These are phyloP conservation scores for Arthrobotrys megalospora DNA, from an alignment of 2,329 filamentous ascomycete species.

Conservation along the genomic window DNA sequence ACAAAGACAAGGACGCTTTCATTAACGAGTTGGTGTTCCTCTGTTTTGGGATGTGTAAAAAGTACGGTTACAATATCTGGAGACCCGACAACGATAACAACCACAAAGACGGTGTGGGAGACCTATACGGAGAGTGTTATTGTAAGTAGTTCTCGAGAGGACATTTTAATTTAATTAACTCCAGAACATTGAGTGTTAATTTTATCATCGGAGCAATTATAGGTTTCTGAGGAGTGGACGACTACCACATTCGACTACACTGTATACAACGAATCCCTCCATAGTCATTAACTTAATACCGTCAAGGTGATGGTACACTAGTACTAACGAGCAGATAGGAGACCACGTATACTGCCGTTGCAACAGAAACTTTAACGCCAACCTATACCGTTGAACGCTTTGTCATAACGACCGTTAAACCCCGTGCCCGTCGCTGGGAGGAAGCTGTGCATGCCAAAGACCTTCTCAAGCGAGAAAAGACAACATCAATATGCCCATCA, in stretches of 20 bases:
- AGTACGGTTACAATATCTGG: constrained; percentile 46
- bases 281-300: too few relatives aligned
- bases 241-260: constrained; percentile 12
- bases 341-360: constrained; percentile 19
- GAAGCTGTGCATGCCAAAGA: constrained; percentile 22
- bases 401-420: constrained; percentile 25
- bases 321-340: constrained; percentile 1
- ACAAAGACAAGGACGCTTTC: constrained; percentile 41
- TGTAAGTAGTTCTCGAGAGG: constrained; percentile 3
- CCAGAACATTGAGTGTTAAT: background rate
- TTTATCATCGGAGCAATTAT: background rate
- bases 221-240: constrained; percentile 4
- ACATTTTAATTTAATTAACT: too few relatives aligned
- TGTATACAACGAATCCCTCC: background rate
- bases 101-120: constrained; percentile 11
- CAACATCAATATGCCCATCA: constrained; percentile 50
- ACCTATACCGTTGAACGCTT: constrained; percentile 46
- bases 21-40: constrained; percentile 49
- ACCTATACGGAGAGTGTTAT: constrained; percentile 18
- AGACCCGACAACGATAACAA: constrained; percentile 35
- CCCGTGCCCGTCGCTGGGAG: constrained; percentile 9
- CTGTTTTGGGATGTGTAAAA: constrained; percentile 43
- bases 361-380: constrained; percentile 21
- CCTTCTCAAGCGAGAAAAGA: constrained; percentile 25
- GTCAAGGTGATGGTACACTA: too few relatives aligned